These are phyloP conservation scores for Gynandropsis gynandra DNA, from an alignment of 345 rosid genomes.

Conservation along the genomic window DNA sequence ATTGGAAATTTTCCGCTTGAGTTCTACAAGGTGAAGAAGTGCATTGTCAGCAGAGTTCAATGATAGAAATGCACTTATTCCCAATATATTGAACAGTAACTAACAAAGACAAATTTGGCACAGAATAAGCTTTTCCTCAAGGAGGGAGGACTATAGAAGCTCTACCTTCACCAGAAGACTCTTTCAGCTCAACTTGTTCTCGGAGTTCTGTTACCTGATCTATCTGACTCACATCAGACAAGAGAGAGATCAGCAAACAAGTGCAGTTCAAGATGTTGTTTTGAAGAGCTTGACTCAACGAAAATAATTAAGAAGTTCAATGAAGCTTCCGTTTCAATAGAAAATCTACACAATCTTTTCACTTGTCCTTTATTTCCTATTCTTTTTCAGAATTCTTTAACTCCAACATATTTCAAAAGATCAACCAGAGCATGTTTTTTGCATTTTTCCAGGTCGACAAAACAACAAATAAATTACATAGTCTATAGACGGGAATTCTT, in stretches of 20 bases:
- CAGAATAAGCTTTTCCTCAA: slow-evolving; percentile 10
- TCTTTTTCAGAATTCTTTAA: neutral
- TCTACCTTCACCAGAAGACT: slow-evolving; percentile 70
- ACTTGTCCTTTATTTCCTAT: slow-evolving; percentile 1
- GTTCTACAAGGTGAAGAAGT: slow-evolving; percentile 38
- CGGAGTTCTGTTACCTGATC: slow-evolving; percentile 59
- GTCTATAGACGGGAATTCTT: too few species aligned
- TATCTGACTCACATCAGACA: slow-evolving; percentile 43
- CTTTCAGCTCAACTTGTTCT: slow-evolving; percentile 63
- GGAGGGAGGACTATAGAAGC: slow-evolving; percentile 8
- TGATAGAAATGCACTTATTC: slow-evolving; percentile 5
- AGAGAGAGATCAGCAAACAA: slow-evolving; percentile 6
- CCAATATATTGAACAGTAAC: slow-evolving; percentile 6
- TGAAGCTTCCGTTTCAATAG: slow-evolving; percentile 14
- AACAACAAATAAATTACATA: too few species aligned
- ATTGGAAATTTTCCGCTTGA: slow-evolving; percentile 48
- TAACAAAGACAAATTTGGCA: neutral
- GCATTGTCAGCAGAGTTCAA: slow-evolving; percentile 6
- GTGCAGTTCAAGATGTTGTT: slow-evolving; percentile 8
- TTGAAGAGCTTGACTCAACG: slow-evolving; percentile 8
- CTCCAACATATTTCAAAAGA: neutral
- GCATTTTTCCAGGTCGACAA: too few species aligned
- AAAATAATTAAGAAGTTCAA: slow-evolving; percentile 10
- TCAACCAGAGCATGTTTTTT: neutral
- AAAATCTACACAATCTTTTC: slow-evolving; percentile 6